Evolutionary conservation across 116 monocot genomes (phyloP).

Genomic region (Dioscorea cayenensis): DNA sequence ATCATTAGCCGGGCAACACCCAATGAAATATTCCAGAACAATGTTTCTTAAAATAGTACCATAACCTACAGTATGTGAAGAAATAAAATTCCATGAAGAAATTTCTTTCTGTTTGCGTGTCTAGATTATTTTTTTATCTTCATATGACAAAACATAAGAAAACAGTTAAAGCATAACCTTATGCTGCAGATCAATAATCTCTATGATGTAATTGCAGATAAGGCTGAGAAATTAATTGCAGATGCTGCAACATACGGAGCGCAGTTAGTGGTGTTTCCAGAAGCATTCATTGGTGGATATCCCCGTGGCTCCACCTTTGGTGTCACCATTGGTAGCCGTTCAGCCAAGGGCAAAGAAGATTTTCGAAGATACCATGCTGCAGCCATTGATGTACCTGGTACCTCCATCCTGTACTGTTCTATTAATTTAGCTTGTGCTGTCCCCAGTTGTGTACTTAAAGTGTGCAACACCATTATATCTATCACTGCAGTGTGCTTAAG

Average conservation of each 20-base stretch:
- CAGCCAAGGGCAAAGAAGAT: slow-evolving; percentile 75
- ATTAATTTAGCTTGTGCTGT: neutral
- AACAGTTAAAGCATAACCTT: no score
- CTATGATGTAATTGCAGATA: slow-evolving; percentile 37
- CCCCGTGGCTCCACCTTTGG: slow-evolving; percentile 88
- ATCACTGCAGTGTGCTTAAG: no score
- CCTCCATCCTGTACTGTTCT: neutral
- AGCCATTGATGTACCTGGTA: slow-evolving; percentile 90
- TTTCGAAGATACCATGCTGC: slow-evolving; percentile 89
- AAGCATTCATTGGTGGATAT: slow-evolving; percentile 96
- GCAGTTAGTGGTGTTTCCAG: slow-evolving; percentile 92
- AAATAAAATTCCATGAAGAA: no score
- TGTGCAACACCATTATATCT: no score
- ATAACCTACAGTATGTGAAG: no score
- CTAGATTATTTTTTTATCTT: no score
- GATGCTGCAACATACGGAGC: slow-evolving; percentile 73
- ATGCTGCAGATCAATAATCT: neutral
- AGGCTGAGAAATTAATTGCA: slow-evolving; percentile 72
- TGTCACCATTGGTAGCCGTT: slow-evolving; percentile 71
- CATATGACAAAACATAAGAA: no score
- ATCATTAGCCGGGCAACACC: no score
- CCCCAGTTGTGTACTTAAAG: neutral
- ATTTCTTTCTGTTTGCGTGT: no score
- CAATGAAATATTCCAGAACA: no score
- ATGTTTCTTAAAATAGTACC: no score